Conservation (phyloP, 2,329 filamentous ascomycete genomes). For the Falciphora oryzae region DNA sequence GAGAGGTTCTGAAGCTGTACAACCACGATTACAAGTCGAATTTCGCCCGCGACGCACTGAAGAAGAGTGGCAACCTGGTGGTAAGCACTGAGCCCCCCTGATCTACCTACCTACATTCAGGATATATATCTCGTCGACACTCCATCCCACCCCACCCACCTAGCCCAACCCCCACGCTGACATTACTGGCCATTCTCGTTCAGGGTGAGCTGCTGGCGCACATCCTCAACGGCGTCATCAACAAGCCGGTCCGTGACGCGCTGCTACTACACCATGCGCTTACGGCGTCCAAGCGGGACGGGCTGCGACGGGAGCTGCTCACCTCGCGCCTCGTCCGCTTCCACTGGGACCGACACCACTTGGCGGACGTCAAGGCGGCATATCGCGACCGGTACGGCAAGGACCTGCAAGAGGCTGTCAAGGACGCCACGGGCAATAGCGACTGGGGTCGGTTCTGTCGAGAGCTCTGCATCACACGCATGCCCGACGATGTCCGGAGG, state of each 20-base stretch:
- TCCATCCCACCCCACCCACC: background rate
- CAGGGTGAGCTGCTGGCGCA: slow-evolving; percentile 93
- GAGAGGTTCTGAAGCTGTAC: slow-evolving; percentile 73
- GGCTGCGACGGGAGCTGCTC: slow-evolving; percentile 74
- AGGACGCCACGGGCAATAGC: slow-evolving; percentile 62
- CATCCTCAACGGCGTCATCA: slow-evolving; percentile 94
- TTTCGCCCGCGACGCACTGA: slow-evolving; percentile 81
- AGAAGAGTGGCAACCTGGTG: slow-evolving; percentile 86
- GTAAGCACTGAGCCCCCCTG: slow-evolving; percentile 48
- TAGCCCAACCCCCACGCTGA: background rate
- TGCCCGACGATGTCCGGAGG: slow-evolving; percentile 52
- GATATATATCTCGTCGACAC: background rate
- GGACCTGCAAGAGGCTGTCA: slow-evolving; percentile 71
- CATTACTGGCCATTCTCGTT: background rate
- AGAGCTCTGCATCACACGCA: slow-evolving; percentile 58
- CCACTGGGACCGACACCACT: slow-evolving; percentile 86
- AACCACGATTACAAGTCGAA: slow-evolving; percentile 68
- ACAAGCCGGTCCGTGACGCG: slow-evolving; percentile 88
- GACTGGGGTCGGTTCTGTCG: slow-evolving; percentile 75
- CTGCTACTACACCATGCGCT: slow-evolving; percentile 88
- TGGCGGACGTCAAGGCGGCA: slow-evolving; percentile 72
- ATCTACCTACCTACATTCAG: background rate
- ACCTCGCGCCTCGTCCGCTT: slow-evolving; percentile 82
- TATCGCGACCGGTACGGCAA: slow-evolving; percentile 72
- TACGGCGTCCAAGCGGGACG: slow-evolving; percentile 63